These are phyloP conservation scores for Verticillium albo-atrum DNA, from an alignment of 2,329 filamentous ascomycete species.

Conservation along the genomic window DNA sequence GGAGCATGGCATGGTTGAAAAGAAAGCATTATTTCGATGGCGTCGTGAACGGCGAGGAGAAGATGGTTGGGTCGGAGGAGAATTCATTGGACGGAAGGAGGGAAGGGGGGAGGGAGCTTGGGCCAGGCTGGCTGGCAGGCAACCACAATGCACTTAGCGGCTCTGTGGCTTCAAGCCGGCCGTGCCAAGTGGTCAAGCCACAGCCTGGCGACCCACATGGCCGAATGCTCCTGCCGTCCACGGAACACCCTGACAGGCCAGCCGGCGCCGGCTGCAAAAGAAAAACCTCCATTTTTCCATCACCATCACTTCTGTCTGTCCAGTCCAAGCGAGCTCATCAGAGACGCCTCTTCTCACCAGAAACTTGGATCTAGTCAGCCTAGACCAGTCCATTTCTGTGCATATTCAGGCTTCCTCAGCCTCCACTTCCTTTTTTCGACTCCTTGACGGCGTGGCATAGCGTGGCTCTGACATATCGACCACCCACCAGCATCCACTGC, in stretches of 20 bases:
- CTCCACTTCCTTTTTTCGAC: background rate
- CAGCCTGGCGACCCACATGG: background rate
- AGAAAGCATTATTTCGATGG: background rate
- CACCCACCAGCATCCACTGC: background rate
- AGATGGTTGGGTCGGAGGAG: background rate
- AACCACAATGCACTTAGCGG: background rate
- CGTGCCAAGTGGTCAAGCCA: background rate
- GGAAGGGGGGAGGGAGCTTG: background rate
- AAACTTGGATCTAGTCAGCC: background rate
- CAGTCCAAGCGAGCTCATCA: background rate
- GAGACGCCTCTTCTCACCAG: background rate
- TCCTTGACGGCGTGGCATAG: background rate
- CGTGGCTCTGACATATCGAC: background rate
- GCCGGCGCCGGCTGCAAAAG: background rate
- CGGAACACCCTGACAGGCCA: background rate
- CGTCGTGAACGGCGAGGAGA: background rate
- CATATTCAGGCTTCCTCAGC: background rate
- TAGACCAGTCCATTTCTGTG: background rate
- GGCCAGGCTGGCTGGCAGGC: background rate
- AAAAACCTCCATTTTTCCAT: constrained; percentile 1
- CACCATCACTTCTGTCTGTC: background rate
- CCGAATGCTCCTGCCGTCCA: background rate
- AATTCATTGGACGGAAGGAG: background rate
- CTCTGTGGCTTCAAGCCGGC: background rate
- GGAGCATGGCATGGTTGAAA: background rate